Conservation (phyloP, 306 rosid species). For the Purshia tridentata region DNA sequence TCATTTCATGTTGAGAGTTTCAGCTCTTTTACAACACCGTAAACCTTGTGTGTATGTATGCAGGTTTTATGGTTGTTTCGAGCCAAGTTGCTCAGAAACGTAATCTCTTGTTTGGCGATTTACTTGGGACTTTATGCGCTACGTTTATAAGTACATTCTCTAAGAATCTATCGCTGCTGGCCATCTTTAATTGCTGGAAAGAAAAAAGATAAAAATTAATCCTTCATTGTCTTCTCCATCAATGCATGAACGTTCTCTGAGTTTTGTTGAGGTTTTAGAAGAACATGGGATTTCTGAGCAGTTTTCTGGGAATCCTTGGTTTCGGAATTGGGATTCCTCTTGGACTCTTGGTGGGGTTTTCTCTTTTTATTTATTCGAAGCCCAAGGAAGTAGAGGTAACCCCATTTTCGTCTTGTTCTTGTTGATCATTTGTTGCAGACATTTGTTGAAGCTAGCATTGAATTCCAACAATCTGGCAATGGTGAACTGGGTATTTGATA, state of each 20-base stretch:
- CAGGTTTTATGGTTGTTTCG: background rate
- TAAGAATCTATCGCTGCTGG: background rate
- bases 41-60: too few species aligned
- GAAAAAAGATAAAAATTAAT: background rate
- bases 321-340: constrained; percentile 76
- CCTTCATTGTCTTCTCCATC: background rate
- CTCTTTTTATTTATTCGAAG: constrained; percentile 62
- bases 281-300: constrained; percentile 68
- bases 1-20: background rate
- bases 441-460: too few species aligned
- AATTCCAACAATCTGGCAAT: too few species aligned
- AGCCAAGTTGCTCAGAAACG: background rate
- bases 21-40: background rate
- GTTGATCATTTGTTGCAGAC: background rate
- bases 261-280: constrained; percentile 12
- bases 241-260: constrained; percentile 9
- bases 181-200: constrained; percentile 11
- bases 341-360: constrained; percentile 80
- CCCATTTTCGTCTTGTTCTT: background rate
- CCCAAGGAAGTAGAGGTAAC: constrained; percentile 63
- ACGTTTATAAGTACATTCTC: background rate
- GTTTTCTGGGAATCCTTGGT: constrained; percentile 66
- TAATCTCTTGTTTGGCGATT: constrained; percentile 2
- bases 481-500: too few species aligned
- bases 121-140: background rate